phyloP scores from a whole-genome alignment of 768 basidiomycete species.

The Amanita exitialis region DNA sequence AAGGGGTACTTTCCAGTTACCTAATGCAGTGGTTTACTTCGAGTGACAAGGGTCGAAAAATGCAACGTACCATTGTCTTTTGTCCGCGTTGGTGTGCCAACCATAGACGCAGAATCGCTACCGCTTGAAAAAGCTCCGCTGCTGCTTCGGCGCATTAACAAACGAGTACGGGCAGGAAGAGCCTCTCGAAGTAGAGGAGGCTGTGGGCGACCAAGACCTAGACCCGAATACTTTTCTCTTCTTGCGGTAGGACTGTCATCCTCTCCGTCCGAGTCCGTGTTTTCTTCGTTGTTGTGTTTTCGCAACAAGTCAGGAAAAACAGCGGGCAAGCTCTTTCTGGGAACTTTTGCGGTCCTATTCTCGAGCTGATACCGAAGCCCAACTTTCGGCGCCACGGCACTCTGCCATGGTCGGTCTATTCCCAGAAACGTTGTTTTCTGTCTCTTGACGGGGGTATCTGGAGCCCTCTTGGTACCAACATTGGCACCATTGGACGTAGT shows the following conservation, averaged over 20 bases:
- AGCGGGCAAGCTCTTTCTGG: slow-evolving; percentile 69
- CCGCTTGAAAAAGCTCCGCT: slow-evolving; percentile 76
- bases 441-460: slow-evolving; percentile 79
- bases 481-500: slow-evolving; percentile 40
- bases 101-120: slow-evolving; percentile 49
- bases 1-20: slow-evolving; percentile 35
- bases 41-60: slow-evolving; percentile 6
- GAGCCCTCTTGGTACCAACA: slow-evolving; percentile 47
- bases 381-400: slow-evolving; percentile 64
- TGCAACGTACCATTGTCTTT: slow-evolving; percentile 35
- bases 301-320: slow-evolving; percentile 43
- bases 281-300: slow-evolving; percentile 22
- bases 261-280: slow-evolving; percentile 56
- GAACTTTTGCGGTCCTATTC: slow-evolving; percentile 36
- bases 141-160: slow-evolving; percentile 69
- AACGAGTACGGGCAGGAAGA: slow-evolving; percentile 34
- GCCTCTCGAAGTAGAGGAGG: slow-evolving; percentile 16
- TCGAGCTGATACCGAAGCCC: slow-evolving; percentile 39
- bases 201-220: slow-evolving; percentile 57
- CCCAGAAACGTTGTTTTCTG: slow-evolving; percentile 47
- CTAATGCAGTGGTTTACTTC: slow-evolving; percentile 3
- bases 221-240: slow-evolving; percentile 45
- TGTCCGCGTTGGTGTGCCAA: slow-evolving; percentile 53
- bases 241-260: slow-evolving; percentile 56
- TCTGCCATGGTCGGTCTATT: slow-evolving; percentile 68